A percentile compares a stretch with the other conserved stretches of the same genome.
These are phyloP conservation scores for Anthostomella pinea DNA, from an alignment of 2,329 filamentous ascomycete species.

Conservation along the genomic window DNA sequence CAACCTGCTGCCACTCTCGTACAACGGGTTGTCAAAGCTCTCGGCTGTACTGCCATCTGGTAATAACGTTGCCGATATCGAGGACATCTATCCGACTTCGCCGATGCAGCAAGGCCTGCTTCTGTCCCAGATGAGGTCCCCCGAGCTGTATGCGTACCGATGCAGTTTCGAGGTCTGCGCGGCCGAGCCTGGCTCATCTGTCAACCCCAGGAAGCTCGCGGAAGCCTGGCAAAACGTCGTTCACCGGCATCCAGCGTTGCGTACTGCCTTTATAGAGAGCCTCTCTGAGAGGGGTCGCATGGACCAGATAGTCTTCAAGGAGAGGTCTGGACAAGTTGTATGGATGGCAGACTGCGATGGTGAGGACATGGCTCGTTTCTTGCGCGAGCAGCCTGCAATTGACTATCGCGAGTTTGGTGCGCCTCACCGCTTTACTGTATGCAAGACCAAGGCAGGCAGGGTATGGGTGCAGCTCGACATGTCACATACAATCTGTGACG, in stretches of 20 bases:
- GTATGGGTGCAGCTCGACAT: too few relatives aligned
- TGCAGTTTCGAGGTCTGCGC: slow-evolving; percentile 4
- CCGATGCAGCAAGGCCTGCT: slow-evolving; percentile 8
- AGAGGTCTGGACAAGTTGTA: too few relatives aligned
- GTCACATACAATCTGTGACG: too few relatives aligned
- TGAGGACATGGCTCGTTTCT: too few relatives aligned
- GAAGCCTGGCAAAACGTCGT: slow-evolving; percentile 7
- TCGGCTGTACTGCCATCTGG: background rate
- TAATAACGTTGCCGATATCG: slow-evolving; percentile 1
- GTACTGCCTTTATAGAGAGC: slow-evolving; percentile 4
- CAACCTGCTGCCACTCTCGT: slow-evolving; percentile 5
- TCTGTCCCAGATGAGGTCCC: slow-evolving; percentile 2
- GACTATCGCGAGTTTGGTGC: too few relatives aligned
- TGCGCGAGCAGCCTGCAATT: too few relatives aligned
- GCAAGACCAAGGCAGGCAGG: too few relatives aligned
- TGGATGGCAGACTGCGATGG: too few relatives aligned
- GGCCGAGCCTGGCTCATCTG: background rate
- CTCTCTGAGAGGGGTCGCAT: slow-evolving; percentile 3
- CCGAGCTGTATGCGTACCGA: slow-evolving; percentile 5
- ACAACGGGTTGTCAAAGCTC: slow-evolving; percentile 2
- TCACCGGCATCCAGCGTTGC: slow-evolving; percentile 8
- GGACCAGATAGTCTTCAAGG: slow-evolving; percentile 6
- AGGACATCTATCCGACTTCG: slow-evolving; percentile 8
- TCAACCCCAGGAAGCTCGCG: background rate
- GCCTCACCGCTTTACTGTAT: too few relatives aligned